phyloP scores from a whole-genome alignment of 2,329 filamentous ascomycete genomes.

The Colletotrichum sp. region DNA sequence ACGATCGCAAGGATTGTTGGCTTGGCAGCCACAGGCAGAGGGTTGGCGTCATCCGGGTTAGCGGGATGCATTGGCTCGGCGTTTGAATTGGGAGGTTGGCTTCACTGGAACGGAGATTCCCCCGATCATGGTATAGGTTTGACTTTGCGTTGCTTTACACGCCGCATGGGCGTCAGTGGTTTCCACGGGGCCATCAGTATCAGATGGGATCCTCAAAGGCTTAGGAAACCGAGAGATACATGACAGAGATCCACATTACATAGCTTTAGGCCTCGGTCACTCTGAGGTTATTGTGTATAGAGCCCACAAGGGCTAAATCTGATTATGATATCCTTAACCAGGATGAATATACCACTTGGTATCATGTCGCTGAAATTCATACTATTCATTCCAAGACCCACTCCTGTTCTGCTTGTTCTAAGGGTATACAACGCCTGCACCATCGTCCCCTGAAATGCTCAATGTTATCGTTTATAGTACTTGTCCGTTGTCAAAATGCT shows the following conservation, averaged over 20 bases:
- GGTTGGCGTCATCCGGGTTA: constrained; percentile 6
- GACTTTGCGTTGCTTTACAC: not conserved
- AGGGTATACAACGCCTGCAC: constrained; percentile 1
- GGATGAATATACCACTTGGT: not conserved
- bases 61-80: constrained; percentile 19
- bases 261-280: not conserved
- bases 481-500: not conserved
- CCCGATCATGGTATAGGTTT: constrained; percentile 14
- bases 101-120: constrained; percentile 4
- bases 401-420: not conserved
- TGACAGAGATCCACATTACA: not conserved
- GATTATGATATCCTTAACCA: not conserved
- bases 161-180: not conserved
- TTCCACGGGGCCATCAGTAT: not conserved
- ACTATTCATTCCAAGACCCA: not conserved
- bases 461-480: not conserved
- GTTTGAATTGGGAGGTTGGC: constrained; percentile 5
- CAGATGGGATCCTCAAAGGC: not conserved
- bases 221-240: not conserved
- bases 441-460: not conserved
- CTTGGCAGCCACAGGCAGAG: constrained; percentile 37
- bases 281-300: not conserved
- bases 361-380: not conserved
- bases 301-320: not conserved
- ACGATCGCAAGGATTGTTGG: constrained; percentile 35